A percentile compares a stretch with the other conserved stretches of the same genome.
Evolutionary conservation across 2,329 filamentous ascomycete genomes (phyloP).

Genomic region (Pseudopithomyces maydicus): DNA sequence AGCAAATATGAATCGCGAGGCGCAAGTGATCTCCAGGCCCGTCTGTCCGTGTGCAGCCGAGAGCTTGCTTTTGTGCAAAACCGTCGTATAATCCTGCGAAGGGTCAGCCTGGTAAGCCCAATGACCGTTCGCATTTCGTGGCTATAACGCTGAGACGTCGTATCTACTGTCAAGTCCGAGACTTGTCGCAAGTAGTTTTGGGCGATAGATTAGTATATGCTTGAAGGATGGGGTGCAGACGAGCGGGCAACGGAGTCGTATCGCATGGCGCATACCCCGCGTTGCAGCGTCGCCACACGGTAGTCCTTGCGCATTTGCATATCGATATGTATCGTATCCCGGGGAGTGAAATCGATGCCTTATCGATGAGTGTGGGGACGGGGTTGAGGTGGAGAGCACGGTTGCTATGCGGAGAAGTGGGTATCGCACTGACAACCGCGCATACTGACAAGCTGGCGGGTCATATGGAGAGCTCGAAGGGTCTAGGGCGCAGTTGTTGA

Average conservation of each 20-base stretch:
- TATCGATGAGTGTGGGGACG: constrained; percentile 5
- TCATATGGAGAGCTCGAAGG: too few species aligned
- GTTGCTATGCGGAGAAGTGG: constrained; percentile 2
- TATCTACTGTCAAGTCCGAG: neutral
- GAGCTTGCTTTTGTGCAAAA: neutral
- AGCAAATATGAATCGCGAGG: too few species aligned
- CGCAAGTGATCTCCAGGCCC: constrained; percentile 2
- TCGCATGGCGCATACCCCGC: constrained; percentile 3
- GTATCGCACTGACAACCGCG: neutral
- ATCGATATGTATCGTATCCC: constrained; percentile 6
- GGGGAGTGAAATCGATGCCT: neutral
- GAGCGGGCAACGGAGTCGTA: constrained; percentile 1
- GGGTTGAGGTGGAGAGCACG: neutral
- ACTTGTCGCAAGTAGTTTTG: neutral
- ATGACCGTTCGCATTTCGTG: constrained; percentile 1
- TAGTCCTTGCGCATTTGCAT: neutral
- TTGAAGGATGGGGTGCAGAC: neutral
- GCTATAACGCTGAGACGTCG: neutral
- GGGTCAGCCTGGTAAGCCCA: constrained; percentile 3
- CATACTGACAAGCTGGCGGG: neutral
- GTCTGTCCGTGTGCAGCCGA: neutral
- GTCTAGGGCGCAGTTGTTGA: neutral
- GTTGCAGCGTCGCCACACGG: neutral
- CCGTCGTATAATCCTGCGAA: neutral
- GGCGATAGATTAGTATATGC: neutral